These are phyloP conservation scores for Pezicula rhizophila DNA, from an alignment of 2,329 filamentous ascomycete genomes.

Conservation along the genomic window DNA sequence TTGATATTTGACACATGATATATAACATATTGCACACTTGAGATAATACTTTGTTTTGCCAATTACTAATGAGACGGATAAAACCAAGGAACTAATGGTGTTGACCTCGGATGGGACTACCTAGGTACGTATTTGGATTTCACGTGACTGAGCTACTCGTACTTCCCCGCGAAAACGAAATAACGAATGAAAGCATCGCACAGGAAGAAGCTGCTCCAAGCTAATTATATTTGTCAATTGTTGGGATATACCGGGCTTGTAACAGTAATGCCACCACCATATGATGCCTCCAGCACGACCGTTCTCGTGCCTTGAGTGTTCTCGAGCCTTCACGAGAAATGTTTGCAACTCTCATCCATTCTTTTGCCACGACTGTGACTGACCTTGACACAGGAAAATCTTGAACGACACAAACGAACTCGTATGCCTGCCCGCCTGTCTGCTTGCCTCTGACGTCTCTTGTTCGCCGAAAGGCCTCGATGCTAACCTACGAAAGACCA, in stretches of 20 bases:
- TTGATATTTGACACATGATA: neutral
- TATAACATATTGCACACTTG: neutral
- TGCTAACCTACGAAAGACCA: constrained; percentile 3
- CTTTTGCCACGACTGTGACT: neutral
- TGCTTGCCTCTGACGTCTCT: no score
- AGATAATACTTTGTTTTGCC: neutral
- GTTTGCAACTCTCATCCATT: neutral
- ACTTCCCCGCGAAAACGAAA: no score
- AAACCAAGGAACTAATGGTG: no score
- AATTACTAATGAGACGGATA: no score
- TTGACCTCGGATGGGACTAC: no score
- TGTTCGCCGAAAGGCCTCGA: neutral
- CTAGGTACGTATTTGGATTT: no score
- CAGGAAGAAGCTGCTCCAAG: no score
- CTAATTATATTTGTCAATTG: no score
- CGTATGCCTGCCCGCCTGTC: neutral
- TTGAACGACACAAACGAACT: constrained; percentile 3
- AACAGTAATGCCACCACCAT: no score
- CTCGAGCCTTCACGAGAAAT: neutral
- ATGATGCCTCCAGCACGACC: neutral
- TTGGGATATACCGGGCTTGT: no score
- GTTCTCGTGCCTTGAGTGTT: constrained; percentile 2
- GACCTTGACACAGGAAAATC: constrained; percentile 4
- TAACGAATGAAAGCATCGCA: no score
- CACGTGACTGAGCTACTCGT: no score